These are phyloP conservation scores for Xanthoconium purpureum DNA, from an alignment of 768 basidiomycete species.

Conservation along the genomic window DNA sequence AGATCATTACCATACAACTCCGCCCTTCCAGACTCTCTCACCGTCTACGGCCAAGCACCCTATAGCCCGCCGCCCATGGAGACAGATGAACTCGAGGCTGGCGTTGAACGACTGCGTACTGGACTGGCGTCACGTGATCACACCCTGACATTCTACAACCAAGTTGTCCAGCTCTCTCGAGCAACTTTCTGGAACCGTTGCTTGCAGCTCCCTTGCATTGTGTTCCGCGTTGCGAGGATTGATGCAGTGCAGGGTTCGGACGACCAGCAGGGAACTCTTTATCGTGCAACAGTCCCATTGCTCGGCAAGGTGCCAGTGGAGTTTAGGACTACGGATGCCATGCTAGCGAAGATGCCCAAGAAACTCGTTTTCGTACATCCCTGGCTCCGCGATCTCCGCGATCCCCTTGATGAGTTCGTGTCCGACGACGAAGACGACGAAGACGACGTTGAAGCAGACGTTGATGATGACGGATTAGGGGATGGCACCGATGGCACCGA, in stretches of 20 bases:
- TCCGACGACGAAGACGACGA: too few relatives aligned
- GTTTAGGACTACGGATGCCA: background rate
- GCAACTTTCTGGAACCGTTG: background rate
- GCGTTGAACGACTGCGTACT: background rate
- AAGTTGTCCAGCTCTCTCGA: background rate
- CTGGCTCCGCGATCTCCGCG: too few relatives aligned
- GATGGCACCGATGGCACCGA: too few relatives aligned
- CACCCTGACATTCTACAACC: background rate
- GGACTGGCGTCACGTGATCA: background rate
- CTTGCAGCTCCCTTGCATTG: too few relatives aligned
- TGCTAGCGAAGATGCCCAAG: background rate
- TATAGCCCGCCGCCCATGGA: background rate
- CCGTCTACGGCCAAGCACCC: conserved; percentile 1
- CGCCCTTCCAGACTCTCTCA: conserved; percentile 1
- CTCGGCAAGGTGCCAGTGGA: background rate
- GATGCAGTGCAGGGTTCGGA: background rate
- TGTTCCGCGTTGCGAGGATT: background rate
- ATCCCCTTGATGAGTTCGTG: too few relatives aligned
- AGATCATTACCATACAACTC: too few relatives aligned
- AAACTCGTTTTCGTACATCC: background rate
- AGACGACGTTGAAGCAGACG: too few relatives aligned
- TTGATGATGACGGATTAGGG: too few relatives aligned
- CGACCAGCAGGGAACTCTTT: background rate
- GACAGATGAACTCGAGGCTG: background rate
- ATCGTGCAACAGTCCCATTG: background rate